A percentile compares a stretch with the other conserved stretches of the same genome.
Evolutionary conservation across 345 rosid genomes (phyloP).

Genomic region (Odontarrhena argentea): DNA sequence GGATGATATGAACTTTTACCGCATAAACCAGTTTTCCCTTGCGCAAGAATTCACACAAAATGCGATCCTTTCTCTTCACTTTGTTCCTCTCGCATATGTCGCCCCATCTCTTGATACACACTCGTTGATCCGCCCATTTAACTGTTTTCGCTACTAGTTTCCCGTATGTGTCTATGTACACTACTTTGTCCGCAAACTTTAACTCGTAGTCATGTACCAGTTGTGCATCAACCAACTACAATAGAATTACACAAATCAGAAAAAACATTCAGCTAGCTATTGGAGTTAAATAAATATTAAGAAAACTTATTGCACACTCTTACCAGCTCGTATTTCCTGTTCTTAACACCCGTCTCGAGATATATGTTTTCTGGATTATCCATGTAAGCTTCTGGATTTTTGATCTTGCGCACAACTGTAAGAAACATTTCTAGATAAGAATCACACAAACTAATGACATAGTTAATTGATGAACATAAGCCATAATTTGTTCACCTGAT

Average conservation of each 20-base stretch:
- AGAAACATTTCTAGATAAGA: not conserved
- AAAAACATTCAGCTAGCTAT: not conserved
- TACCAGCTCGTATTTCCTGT: conserved; percentile 32
- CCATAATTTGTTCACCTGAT: not conserved
- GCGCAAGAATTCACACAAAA: conserved; percentile 36
- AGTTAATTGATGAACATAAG: conserved; percentile 1
- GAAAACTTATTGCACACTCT: not conserved
- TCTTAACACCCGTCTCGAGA: conserved; percentile 32
- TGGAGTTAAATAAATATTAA: not conserved
- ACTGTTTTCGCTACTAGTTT: not conserved
- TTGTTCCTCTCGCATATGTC: conserved; percentile 18
- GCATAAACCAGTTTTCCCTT: conserved; percentile 14
- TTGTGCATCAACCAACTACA: conserved; percentile 36
- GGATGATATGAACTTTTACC: conserved; percentile 25
- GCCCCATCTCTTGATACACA: conserved; percentile 19
- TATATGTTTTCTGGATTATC: conserved; percentile 31
- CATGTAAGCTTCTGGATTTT: conserved; percentile 29
- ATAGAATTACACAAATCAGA: not conserved
- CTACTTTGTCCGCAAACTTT: not conserved
- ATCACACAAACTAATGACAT: conserved; percentile 1
- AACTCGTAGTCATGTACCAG: conserved; percentile 23
- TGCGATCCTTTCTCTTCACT: conserved; percentile 12
- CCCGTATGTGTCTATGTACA: conserved; percentile 13
- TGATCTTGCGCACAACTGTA: conserved; percentile 4
- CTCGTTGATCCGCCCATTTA: conserved; percentile 18